phyloP scores from a whole-genome alignment of 1,139 yeast species.

The Blastobotrys apis region DNA sequence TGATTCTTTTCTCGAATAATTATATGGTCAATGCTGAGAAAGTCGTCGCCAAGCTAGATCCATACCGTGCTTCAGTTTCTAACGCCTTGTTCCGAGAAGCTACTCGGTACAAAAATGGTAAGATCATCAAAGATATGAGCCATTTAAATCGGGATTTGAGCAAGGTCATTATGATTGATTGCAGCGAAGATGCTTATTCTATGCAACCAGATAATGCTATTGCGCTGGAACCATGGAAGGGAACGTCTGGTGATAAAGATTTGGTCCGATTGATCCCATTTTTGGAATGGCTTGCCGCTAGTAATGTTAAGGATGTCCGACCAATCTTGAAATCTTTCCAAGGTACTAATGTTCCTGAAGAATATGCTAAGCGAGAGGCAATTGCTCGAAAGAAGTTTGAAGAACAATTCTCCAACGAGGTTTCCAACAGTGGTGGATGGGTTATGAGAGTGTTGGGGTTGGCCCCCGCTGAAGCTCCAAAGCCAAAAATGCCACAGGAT shows the following conservation, averaged over 20 bases:
- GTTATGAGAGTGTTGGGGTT: slow-evolving; percentile 63
- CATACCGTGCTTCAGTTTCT: slow-evolving; percentile 82
- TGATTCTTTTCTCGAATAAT: slow-evolving; percentile 83
- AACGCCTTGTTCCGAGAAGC: slow-evolving; percentile 89
- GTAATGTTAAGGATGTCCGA: slow-evolving; percentile 84
- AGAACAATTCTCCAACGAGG: slow-evolving; percentile 55
- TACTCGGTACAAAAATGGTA: slow-evolving; percentile 85
- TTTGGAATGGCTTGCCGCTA: slow-evolving; percentile 91
- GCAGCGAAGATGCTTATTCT: slow-evolving; percentile 65
- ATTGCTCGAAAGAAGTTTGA: slow-evolving; percentile 67
- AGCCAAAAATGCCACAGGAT: slow-evolving; percentile 87
- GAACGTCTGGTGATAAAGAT: slow-evolving; percentile 69
- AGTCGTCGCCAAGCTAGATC: slow-evolving; percentile 84
- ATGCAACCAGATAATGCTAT: slow-evolving; percentile 92
- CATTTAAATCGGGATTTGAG: slow-evolving; percentile 86
- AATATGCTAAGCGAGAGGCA: slow-evolving; percentile 72
- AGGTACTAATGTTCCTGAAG: slow-evolving; percentile 66
- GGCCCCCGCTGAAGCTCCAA: slow-evolving; percentile 45
- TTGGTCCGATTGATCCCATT: slow-evolving; percentile 81
- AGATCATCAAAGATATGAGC: slow-evolving; percentile 66
- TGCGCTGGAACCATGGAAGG: slow-evolving; percentile 80
- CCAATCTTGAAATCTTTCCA: slow-evolving; percentile 73
- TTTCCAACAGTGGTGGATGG: slow-evolving; percentile 43
- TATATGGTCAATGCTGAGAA: slow-evolving; percentile 83
- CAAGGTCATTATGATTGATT: slow-evolving; percentile 76